A percentile compares a stretch with the other conserved stretches of the same genome.
phyloP scores from a whole-genome alignment of 2,329 filamentous ascomycete genomes.

The Fusarium sp. region DNA sequence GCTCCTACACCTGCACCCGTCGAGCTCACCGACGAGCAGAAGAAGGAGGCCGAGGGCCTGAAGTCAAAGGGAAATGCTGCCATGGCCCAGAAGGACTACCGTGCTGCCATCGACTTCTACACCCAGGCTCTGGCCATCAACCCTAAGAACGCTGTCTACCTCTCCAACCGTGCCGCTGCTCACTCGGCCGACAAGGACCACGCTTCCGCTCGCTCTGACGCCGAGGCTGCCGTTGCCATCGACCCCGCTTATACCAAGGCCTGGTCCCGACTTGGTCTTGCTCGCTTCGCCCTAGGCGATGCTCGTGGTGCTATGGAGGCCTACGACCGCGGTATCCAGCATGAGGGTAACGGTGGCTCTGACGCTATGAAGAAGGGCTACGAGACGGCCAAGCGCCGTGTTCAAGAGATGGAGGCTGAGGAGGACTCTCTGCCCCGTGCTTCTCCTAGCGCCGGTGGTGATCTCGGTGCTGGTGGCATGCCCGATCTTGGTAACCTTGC shows the following conservation, averaged over 20 bases:
- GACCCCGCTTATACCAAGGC: conserved; percentile 97
- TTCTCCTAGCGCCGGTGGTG: conserved; percentile 61
- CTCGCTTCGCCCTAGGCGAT: conserved; percentile 90
- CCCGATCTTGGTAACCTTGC: conserved; percentile 77
- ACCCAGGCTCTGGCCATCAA: conserved; percentile 83
- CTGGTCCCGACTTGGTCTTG: conserved; percentile 92
- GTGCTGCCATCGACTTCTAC: conserved; percentile 83
- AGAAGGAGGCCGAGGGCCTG: conserved; percentile 84
- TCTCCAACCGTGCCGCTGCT: conserved; percentile 95
- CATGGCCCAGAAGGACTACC: conserved; percentile 94
- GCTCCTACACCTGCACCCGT: conserved; percentile 45
- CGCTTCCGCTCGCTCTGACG: conserved; percentile 83
- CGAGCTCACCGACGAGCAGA: conserved; percentile 63
- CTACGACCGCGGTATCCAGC: conserved; percentile 90
- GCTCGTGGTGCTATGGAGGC: conserved; percentile 93
- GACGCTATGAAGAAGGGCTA: conserved; percentile 98
- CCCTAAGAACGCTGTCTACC: conserved; percentile 92
- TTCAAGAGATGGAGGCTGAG: conserved; percentile 77
- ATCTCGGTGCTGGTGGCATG: conserved; percentile 59
- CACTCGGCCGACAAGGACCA: conserved; percentile 88
- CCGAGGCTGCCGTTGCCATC: conserved; percentile 86
- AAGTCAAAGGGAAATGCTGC: conserved; percentile 93
- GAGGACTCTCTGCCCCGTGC: conserved; percentile 54
- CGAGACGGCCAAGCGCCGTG: conserved; percentile 89
- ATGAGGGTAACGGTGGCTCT: conserved; percentile 92